Percentiles rank a stretch among this genome's conserved stretches.
phyloP scores from a whole-genome alignment of 495 filamentous ascomycete species.

The Penicillium cataractarum region DNA sequence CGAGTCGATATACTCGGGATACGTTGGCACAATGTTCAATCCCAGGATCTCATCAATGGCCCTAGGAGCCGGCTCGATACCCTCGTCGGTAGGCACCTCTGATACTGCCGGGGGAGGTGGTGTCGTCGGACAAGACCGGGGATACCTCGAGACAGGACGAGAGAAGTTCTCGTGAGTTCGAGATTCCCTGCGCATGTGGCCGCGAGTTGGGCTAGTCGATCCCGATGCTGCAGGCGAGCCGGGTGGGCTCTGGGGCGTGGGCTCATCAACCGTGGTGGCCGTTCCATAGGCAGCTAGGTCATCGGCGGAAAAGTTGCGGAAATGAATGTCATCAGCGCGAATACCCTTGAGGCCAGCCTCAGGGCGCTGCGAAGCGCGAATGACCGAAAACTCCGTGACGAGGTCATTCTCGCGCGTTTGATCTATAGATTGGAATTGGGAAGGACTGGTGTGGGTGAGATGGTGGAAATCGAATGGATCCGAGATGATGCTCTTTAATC shows the following conservation, averaged over 20 bases:
- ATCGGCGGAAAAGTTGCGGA: conserved; percentile 63
- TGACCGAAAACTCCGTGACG: conserved; percentile 66
- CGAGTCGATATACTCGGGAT: conserved; percentile 41
- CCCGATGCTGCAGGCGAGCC: conserved; percentile 24
- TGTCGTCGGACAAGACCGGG: conserved; percentile 32
- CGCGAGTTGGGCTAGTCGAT: conserved; percentile 22
- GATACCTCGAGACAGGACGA: conserved; percentile 47
- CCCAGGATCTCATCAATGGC: conserved; percentile 52
- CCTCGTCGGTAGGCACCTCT: conserved; percentile 36
- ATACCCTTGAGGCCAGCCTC: conserved; percentile 63
- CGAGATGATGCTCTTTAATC: conserved; percentile 64
- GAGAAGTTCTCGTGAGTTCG: conserved; percentile 55
- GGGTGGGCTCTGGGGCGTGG: conserved; percentile 27
- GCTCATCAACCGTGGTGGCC: conserved; percentile 31
- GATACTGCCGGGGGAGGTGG: conserved; percentile 37
- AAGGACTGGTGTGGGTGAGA: conserved; percentile 72
- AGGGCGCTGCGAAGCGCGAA: conserved; percentile 68
- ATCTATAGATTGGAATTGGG: conserved; percentile 63
- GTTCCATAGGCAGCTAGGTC: conserved; percentile 32
- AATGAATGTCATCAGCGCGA: conserved; percentile 65
- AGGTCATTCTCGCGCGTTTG: conserved; percentile 62
- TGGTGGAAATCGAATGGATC: conserved; percentile 89
- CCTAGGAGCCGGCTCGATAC: conserved; percentile 42
- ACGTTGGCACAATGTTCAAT: conserved; percentile 31
- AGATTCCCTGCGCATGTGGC: conserved; percentile 33